Conservation (phyloP, 2,329 filamentous ascomycete genomes). For the Orbilia brochopaga region DNA sequence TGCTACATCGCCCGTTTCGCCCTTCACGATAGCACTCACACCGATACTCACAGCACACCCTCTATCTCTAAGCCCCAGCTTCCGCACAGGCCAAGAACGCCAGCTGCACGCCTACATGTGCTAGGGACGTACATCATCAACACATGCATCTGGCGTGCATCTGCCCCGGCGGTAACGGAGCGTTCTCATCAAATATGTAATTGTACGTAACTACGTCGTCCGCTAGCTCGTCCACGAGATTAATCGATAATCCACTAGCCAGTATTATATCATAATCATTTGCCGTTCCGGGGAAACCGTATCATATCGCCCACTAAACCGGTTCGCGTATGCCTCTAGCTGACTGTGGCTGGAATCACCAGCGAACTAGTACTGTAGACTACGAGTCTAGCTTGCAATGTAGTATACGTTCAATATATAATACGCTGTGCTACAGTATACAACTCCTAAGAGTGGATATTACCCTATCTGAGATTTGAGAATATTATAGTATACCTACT, state of each 20-base stretch:
- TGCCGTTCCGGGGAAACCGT: not conserved
- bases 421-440: too few species aligned
- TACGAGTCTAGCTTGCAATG: too few species aligned
- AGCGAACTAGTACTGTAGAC: not conserved
- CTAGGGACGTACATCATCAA: too few species aligned
- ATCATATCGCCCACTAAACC: not conserved
- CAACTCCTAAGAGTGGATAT: too few species aligned
- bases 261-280: too few species aligned
- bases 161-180: slow-evolving; percentile 1
- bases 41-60: too few species aligned
- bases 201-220: not conserved
- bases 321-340: not conserved
- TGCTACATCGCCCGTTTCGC: too few species aligned
- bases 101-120: too few species aligned
- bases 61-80: not conserved
- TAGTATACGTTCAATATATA: not conserved
- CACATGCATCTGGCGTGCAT: slow-evolving; percentile 4
- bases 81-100: not conserved
- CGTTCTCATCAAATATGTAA: not conserved
- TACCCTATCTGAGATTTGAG: too few species aligned
- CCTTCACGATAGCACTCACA: too few species aligned
- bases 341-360: not conserved
- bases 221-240: not conserved
- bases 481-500: too few species aligned
- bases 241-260: too few species aligned